Evolutionary conservation across 2,329 filamentous ascomycete genomes (phyloP).

Genomic region (Paraphoma chrysanthemicola): DNA sequence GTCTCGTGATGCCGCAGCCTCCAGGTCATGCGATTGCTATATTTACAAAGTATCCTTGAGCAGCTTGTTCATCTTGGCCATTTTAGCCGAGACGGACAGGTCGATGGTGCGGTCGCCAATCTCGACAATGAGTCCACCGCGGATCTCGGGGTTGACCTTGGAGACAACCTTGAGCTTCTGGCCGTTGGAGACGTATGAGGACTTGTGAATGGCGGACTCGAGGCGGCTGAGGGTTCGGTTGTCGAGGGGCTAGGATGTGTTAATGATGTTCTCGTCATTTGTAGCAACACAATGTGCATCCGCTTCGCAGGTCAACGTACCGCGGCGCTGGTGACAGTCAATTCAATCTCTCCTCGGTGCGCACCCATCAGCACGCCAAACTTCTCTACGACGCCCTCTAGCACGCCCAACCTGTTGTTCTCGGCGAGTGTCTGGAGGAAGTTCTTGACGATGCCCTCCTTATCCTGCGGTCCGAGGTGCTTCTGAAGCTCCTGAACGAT

Average conservation of each 20-base stretch:
- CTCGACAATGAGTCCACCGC: constrained; percentile 93
- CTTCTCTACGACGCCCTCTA: constrained; percentile 85
- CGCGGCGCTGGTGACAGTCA: constrained; percentile 88
- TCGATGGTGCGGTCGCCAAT: constrained; percentile 98
- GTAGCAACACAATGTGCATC: background rate
- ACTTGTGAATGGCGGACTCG: constrained; percentile 88
- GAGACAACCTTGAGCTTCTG: constrained; percentile 98
- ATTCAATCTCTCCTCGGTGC: constrained; percentile 89
- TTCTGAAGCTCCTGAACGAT: constrained; percentile 90
- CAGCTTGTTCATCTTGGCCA: constrained; percentile 99
- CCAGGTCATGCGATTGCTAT: constrained; percentile 30
- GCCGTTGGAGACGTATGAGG: constrained; percentile 82
- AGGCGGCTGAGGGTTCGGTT: constrained; percentile 83
- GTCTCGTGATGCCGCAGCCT: constrained; percentile 11
- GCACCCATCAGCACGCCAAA: constrained; percentile 88
- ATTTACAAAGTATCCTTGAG: constrained; percentile 95
- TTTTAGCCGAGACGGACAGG: constrained; percentile 91
- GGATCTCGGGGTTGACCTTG: constrained; percentile 92
- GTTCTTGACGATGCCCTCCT: constrained; percentile 87
- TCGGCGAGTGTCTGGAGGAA: constrained; percentile 89
- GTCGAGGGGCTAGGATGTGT: constrained; percentile 74
- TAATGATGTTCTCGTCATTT: constrained; percentile 9
- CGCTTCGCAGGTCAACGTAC: constrained; percentile 60
- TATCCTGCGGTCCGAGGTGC: constrained; percentile 72
- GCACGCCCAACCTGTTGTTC: constrained; percentile 90